Percentiles rank a stretch among this genome's conserved stretches.
Evolutionary conservation across 163 green algal species (phyloP).

Genomic region (Prototheca stagnorum): DNA sequence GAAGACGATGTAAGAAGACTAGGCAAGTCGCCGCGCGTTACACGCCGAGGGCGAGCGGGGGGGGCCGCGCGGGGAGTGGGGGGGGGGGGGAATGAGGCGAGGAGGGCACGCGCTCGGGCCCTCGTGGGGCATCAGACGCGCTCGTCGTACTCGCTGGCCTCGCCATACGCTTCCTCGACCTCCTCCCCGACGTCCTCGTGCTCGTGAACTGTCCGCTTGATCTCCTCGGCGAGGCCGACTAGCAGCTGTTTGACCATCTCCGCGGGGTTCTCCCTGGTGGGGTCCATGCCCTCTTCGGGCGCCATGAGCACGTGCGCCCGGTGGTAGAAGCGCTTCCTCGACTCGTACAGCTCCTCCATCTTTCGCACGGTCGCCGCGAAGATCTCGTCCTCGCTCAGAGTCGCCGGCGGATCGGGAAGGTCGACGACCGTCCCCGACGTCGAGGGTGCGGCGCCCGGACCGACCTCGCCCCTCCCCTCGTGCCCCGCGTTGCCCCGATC

Average conservation of each 20-base stretch:
- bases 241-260: no score
- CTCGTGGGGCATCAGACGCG: background rate
- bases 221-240: background rate
- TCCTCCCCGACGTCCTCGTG: background rate
- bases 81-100: no score
- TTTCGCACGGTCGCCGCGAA: slow-evolving; percentile 3
- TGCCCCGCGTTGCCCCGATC: no score
- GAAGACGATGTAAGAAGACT: no score
- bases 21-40: no score
- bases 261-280: background rate
- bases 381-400: background rate
- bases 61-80: no score
- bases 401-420: background rate
- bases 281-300: background rate
- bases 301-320: background rate
- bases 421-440: background rate
- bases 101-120: no score
- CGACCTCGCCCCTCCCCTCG: no score
- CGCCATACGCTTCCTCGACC: background rate
- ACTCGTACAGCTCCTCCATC: slow-evolving; percentile 20
- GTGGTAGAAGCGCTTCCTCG: slow-evolving; percentile 36
- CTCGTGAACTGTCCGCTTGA: background rate
- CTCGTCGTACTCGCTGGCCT: background rate
- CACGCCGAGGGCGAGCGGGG: no score
- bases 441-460: no score